Conservation (phyloP, 495 filamentous ascomycete species). For the Aspergillus sclerotioniger region DNA sequence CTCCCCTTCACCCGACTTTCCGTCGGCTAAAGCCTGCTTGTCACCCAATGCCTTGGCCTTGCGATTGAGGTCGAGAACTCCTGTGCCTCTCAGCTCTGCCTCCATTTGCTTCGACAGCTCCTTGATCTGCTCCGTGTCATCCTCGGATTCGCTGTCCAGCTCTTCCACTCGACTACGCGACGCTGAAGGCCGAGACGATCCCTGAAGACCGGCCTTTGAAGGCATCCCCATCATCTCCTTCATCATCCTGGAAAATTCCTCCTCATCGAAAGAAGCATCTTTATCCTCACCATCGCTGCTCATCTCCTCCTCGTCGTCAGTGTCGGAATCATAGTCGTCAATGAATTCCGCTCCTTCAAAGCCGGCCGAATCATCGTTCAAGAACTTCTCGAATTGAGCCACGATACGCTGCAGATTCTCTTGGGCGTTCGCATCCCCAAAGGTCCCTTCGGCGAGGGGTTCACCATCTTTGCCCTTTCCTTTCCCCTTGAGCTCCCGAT, state of each 20-base stretch:
- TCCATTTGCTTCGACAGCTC: conserved; percentile 77
- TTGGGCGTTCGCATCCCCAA: conserved; percentile 78
- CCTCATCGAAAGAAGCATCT: conserved; percentile 78
- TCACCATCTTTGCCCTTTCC: conserved; percentile 33
- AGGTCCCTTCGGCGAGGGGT: conserved; percentile 38
- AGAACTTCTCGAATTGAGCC: conserved; percentile 84
- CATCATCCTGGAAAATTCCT: conserved; percentile 84
- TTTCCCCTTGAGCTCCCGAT: conserved; percentile 68
- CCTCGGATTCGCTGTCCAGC: conserved; percentile 45
- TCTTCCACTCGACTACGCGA: conserved; percentile 44
- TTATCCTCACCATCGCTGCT: conserved; percentile 66
- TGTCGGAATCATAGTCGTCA: conserved; percentile 60
- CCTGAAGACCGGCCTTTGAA: conserved; percentile 27
- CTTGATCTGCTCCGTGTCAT: conserved; percentile 68
- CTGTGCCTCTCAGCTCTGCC: conserved; percentile 71
- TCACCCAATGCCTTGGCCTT: conserved; percentile 13
- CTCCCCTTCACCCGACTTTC: conserved; percentile 9
- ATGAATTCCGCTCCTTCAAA: conserved; percentile 71
- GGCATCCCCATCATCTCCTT: conserved; percentile 77
- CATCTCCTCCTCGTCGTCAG: conserved; percentile 56
- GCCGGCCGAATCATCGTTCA: conserved; percentile 82
- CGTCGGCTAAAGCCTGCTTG: conserved; percentile 23
- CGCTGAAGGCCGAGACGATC: conserved; percentile 20
- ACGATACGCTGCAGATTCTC: conserved; percentile 88
- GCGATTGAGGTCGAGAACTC: conserved; percentile 66